Evolutionary conservation across 1,284 basidiomycete species (phyloP).

Genomic region (Exobasidium rhododendri): DNA sequence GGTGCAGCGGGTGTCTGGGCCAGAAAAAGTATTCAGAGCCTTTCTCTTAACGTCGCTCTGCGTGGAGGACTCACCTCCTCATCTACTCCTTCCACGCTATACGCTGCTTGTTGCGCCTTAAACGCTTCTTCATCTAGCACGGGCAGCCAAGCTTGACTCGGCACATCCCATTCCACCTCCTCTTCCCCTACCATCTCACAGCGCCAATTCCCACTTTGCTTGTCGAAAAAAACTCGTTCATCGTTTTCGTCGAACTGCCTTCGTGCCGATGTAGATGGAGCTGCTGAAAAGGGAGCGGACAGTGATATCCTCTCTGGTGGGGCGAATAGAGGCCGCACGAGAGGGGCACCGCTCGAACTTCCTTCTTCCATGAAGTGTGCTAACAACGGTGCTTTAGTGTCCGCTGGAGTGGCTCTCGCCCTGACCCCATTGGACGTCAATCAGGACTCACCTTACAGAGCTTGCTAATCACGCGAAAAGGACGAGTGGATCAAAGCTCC

Average conservation of each 20-base stretch:
- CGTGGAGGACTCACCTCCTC: slow-evolving; percentile 22
- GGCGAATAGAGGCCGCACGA: slow-evolving; percentile 5
- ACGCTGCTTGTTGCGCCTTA: slow-evolving; percentile 84
- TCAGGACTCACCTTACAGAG: too few relatives aligned
- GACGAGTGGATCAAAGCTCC: too few relatives aligned
- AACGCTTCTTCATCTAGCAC: slow-evolving; percentile 72
- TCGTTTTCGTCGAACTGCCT: slow-evolving; percentile 6
- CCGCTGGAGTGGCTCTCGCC: too few relatives aligned
- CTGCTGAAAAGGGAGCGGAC: neutral
- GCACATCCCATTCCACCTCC: slow-evolving; percentile 79
- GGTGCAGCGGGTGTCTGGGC: slow-evolving; percentile 25
- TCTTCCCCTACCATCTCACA: slow-evolving; percentile 68
- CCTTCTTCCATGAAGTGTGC: neutral
- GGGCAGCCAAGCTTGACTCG: slow-evolving; percentile 8
- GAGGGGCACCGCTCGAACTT: neutral
- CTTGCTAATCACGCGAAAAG: too few relatives aligned
- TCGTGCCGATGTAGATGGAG: neutral
- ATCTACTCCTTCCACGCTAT: slow-evolving; percentile 64
- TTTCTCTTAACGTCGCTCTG: slow-evolving; percentile 4
- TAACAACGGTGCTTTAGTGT: too few relatives aligned
- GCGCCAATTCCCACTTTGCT: slow-evolving; percentile 72
- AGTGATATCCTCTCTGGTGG: neutral
- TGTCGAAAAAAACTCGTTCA: slow-evolving; percentile 66
- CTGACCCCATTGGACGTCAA: too few relatives aligned
- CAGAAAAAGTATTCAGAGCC: neutral